Base-by-base conservation (phyloP, 2,329 filamentous ascomycete species). In the Fusarium beomiforme region DNA sequence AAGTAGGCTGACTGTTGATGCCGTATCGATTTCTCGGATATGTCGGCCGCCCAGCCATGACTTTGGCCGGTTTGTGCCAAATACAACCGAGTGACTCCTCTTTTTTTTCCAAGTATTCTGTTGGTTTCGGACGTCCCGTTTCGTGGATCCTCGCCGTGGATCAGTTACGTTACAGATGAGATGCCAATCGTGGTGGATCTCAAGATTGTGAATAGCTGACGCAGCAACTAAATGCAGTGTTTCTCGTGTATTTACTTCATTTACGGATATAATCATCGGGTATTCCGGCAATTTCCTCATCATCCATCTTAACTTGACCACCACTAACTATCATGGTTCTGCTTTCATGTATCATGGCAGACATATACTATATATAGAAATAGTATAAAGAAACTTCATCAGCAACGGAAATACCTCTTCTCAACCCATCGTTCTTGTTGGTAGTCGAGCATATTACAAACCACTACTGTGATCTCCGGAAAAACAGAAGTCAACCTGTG, bases 351-450 rank as follows among this genome's bases (percentile, higher is more conserved):
- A 41, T 49, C 37, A 47, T 26, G 34, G 44, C 42, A 67, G 31
- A 24, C 56, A 44, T 73, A 71, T 64, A 47, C 57, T 64, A 59
- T 59, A 47, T n/a, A 23, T 19, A 39, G 8, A 11, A 33, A 26
- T 33, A 19, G 42, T 29, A 29, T 8, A 29, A 29, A 29, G n/a
- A 29, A 29, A 29, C 8, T 34, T 31, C 36, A 51, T 79, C 66
- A 97, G 81, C 94, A 97, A n/a, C 95, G 91, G 79, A 97, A 92
- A 81, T 98, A 98, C 77, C 90, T 90, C 79, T 89, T 90, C 84
- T 98, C 95, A 49, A 98, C 89, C 95, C 95, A 98, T 70, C 95
- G 88, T 72, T 92, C 90, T 81, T 98, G 93, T 68, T 92, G 89
- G 74, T 97, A 94, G 59, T 91, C 89, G 31, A 95, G 90, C 76